Percentiles rank a stretch among this genome's conserved stretches.
Evolutionary conservation across 148 eudicot species (phyloP).

Genomic region (Nepenthes gracilis): DNA sequence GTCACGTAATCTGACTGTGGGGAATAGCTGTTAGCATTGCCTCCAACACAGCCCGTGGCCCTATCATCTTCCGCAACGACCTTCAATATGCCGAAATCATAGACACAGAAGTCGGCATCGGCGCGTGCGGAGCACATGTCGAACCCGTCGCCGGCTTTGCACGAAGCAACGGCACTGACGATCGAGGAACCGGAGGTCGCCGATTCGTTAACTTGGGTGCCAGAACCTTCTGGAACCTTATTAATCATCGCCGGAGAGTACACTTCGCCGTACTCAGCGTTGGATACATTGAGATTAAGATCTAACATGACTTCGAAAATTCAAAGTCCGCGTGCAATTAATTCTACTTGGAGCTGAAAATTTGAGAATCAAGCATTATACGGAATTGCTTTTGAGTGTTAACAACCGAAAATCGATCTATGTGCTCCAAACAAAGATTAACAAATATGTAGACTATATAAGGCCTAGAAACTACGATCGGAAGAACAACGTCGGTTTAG

Average conservation of each 20-base stretch:
- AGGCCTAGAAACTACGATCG: no score
- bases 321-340: no score
- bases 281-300: conserved; percentile 21
- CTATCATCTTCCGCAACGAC: conserved; percentile 3
- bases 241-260: conserved; percentile 3
- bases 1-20: conserved; percentile 22
- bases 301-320: conserved; percentile 23
- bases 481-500: no score
- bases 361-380: no score
- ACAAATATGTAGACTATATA: no score
- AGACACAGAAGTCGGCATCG: conserved; percentile 7
- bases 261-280: neutral
- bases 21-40: neutral
- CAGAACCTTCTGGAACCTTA: neutral
- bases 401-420: no score
- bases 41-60: neutral
- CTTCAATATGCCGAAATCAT: conserved; percentile 31
- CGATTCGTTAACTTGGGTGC: conserved; percentile 16
- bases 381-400: no score
- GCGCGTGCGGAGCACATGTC: conserved; percentile 26
- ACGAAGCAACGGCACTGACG: conserved; percentile 23
- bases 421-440: no score
- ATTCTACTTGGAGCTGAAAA: no score
- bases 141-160: conserved; percentile 30
- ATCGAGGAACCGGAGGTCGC: conserved; percentile 30